Evolutionary conservation across 169 alveolate species (phyloP).

Genomic region (Eimeria tenella): DNA sequence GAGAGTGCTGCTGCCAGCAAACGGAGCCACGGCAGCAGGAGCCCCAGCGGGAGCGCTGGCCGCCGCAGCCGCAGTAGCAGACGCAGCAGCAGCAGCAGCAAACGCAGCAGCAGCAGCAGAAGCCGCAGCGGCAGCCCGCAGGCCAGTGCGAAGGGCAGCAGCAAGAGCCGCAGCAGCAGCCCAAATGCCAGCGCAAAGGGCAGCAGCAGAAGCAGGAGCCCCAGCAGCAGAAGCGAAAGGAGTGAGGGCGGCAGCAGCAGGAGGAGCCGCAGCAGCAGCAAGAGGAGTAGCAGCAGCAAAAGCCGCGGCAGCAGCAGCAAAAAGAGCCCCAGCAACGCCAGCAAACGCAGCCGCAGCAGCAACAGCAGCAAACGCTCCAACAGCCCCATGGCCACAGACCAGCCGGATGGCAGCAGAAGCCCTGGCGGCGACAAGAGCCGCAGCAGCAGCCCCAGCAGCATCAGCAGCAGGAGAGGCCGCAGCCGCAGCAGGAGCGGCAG

Average conservation of each 20-base stretch:
- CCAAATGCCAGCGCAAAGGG: neutral
- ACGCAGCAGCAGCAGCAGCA: neutral
- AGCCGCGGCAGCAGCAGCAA: too few species aligned
- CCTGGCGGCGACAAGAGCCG: neutral
- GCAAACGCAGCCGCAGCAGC: too few species aligned
- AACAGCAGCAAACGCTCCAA: too few species aligned
- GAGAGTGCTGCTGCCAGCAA: neutral
- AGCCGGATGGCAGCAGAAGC: neutral
- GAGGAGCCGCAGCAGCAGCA: too few species aligned
- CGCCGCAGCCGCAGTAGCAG: neutral
- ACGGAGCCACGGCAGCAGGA: neutral
- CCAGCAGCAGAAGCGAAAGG: neutral
- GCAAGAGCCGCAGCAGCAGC: conserved; percentile 1
- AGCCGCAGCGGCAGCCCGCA: neutral
- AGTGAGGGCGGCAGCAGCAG: too few species aligned
- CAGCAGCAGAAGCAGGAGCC: conserved; percentile 19
- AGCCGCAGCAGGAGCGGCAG: neutral
- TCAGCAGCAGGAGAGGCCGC: too few species aligned
- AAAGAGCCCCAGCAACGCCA: too few species aligned
- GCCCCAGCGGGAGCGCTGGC: neutral
- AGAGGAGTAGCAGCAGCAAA: too few species aligned
- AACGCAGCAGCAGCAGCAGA: conserved; percentile 18
- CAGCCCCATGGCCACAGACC: too few species aligned
- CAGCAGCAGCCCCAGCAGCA: too few species aligned
- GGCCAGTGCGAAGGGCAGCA: neutral